Base-by-base conservation (phyloP, 805 yeast species). In the Wickerhamomyces kurtzmanii region DNA sequence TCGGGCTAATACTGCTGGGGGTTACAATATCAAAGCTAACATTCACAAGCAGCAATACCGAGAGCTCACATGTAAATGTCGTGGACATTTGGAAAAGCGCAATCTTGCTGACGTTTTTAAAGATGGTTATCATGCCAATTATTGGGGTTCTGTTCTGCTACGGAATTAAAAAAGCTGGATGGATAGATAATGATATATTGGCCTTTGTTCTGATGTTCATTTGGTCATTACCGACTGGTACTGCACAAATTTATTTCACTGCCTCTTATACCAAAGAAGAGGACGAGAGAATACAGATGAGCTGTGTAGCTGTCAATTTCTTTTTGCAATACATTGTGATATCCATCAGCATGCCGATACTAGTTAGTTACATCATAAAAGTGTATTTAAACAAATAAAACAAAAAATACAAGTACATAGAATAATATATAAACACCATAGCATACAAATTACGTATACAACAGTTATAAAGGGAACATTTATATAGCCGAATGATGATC, bases 191-290 rank as follows among this genome's bases (percentile, higher is more conserved):
- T 21, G 57, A 55, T 18, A 66, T 85, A 36, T 65, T 84, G 8
- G 66, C 78, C 23, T 79, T 89, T 43, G 77, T 87, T 5, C 64
- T 80, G 44, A 77, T 80, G 18, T 60, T 87, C 17, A 73, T 77
- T 9, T 81, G 75, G 49, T 78, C 89, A 0, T 68, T 84, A 33
- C 97, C 97, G 0, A 77, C 83, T 28, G 93, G 96, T 1, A 89
- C 96, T 0, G 67, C 91, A 0, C 77, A 85, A 44, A 77, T 89
- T 11, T 89, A 86, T 52, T 66, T 87, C 39, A 87, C 97, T 3
- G 89, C 95, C 3, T 75, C 84, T 45, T 83, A 78, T 51, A 75
- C 91, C 1, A 91, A 89, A 12, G 71, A 79, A 6, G 63, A 57
- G 4, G 64, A 62, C 4, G 55, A 57, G 2, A 65, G 59, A 25